Base-by-base conservation (phyloP, 768 basidiomycete species). In the Suillus alpinus region DNA sequence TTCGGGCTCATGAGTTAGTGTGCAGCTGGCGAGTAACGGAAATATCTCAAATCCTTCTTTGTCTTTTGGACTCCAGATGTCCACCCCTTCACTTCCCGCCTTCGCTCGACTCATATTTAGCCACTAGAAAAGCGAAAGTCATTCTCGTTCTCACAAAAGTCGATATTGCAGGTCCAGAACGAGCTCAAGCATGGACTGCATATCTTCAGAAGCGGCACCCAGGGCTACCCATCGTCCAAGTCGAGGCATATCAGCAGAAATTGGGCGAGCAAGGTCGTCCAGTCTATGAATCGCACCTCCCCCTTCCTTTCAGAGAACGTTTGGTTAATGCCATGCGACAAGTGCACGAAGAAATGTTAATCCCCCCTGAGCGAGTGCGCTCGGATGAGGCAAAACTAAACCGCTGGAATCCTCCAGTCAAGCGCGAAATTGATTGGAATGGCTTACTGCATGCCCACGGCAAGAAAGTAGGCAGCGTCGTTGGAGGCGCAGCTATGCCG, bases 11-110 rank as follows among this genome's bases (percentile, higher is more conserved):
- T 37, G 39, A 55, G 26, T 39, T 39, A 39, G 53, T 55, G 53
- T 57, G 63, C 66, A 93, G 91, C 66, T 98, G 96, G 96, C 85
- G 96, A 40, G 95, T 97, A 23, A 86, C 89, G 6, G 96, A 98
- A 75, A 89, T 91, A 29, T 92, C 92, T 0, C 85, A 94, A 66
- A 92, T 98, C 64, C 78, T 98, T 20, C 84, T 97, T 53, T 81
- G 96, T 55, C 83, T 98, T 46, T 81, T 96, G 37, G 95, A 97
- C 73, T 89, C 91, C 16, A 88, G 96, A 43, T 95, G 92, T 69
- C 95, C 96, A 0, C 82, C 87, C 0, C 75, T 97, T 3, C 95
- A 97, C 73, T 89, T 87, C 66, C 94, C 95, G 1, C 83, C 88
- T 1, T 92, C 94, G 0, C 83, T 98, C 43, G 75, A 83, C 16